These are phyloP conservation scores for Sclerotinia subarctica DNA, from an alignment of 2,329 filamentous ascomycete genomes.

Conservation along the genomic window DNA sequence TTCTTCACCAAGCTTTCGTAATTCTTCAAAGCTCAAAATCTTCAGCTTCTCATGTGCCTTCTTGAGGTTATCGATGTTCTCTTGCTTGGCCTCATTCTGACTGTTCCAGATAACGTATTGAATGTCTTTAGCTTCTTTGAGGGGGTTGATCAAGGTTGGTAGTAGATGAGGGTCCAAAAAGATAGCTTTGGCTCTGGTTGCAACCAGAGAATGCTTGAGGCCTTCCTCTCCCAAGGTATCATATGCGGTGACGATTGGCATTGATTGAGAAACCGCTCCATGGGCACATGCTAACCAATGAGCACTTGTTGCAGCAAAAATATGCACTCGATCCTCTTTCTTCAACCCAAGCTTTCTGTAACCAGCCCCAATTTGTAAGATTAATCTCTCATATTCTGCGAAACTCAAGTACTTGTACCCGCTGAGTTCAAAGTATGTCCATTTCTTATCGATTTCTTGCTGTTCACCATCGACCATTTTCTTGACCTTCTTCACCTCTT, in stretches of 20 bases:
- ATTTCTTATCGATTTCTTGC: conserved; percentile 77
- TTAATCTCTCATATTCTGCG: conserved; percentile 69
- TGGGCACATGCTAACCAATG: conserved; percentile 51
- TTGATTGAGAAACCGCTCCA: conserved; percentile 69
- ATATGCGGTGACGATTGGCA: conserved; percentile 90
- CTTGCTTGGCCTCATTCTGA: conserved; percentile 47
- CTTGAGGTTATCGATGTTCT: conserved; percentile 51
- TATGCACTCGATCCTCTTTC: conserved; percentile 65
- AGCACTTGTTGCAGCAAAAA: conserved; percentile 68
- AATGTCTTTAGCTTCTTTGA: conserved; percentile 54
- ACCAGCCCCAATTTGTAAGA: conserved; percentile 64
- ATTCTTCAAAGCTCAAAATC: conserved; percentile 51
- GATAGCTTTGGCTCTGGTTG: conserved; percentile 77
- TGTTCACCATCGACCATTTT: conserved; percentile 78
- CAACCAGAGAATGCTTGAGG: conserved; percentile 77
- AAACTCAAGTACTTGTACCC: conserved; percentile 73
- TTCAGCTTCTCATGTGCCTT: conserved; percentile 52
- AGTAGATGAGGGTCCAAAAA: conserved; percentile 80
- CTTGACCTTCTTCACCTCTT: conserved; percentile 83
- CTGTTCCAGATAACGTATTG: conserved; percentile 53
- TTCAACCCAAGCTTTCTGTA: conserved; percentile 68
- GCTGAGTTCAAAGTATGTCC: conserved; percentile 81
- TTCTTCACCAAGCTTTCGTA: conserved; percentile 48
- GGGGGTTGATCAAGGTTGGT: conserved; percentile 53
- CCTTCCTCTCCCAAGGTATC: conserved; percentile 84